phyloP scores from a whole-genome alignment of 2,329 filamentous ascomycete species.

The Ophiostoma quercus region DNA sequence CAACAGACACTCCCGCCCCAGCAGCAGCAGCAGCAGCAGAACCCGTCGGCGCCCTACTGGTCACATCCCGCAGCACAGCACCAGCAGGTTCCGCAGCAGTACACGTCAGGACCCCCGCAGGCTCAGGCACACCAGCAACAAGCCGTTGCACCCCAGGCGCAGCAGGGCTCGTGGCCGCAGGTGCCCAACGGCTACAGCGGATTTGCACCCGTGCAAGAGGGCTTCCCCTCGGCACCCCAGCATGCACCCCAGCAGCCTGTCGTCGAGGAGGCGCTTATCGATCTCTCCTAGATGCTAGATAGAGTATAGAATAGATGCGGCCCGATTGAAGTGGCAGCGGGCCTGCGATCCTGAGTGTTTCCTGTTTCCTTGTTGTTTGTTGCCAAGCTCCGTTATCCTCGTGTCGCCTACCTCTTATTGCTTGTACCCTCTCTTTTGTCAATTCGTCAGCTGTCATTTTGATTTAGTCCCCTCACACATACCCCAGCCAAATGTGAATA shows the following conservation, averaged over 20 bases:
- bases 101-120: constrained; percentile 34
- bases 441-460: background rate
- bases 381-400: background rate
- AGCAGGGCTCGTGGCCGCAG: constrained; percentile 32
- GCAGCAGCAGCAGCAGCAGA: constrained; percentile 12
- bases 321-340: background rate
- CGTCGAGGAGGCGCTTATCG: constrained; percentile 74
- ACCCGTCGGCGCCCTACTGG: constrained; percentile 40
- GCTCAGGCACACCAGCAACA: constrained; percentile 36
- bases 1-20: constrained; percentile 28
- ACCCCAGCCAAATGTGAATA: constrained; percentile 14
- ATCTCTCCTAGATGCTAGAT: constrained; percentile 43
- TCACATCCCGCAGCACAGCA: constrained; percentile 42
- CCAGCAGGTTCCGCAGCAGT: constrained; percentile 35
- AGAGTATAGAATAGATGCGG: background rate
- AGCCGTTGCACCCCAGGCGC: constrained; percentile 31
- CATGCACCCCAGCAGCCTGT: constrained; percentile 55
- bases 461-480: background rate
- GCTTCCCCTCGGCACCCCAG: constrained; percentile 61
- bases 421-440: background rate
- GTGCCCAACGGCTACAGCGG: constrained; percentile 39
- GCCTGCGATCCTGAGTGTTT: background rate
- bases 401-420: background rate
- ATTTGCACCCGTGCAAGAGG: constrained; percentile 54
- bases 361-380: background rate